Base-by-base conservation (phyloP, 805 yeast genomes). In the Debaryomyces maramus region DNA sequence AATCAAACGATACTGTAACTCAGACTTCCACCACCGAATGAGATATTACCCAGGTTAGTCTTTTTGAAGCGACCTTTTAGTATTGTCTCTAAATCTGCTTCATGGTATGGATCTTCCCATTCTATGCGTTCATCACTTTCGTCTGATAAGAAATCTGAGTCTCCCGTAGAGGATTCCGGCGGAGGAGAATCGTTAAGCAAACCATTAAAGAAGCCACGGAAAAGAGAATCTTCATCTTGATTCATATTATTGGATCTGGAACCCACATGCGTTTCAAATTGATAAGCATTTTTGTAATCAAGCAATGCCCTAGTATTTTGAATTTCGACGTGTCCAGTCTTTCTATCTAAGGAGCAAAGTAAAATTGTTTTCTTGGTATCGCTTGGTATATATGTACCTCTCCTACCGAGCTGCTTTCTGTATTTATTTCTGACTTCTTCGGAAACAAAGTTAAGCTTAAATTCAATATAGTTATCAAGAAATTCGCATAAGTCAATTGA, bases 321-420 rank as follows among this genome's bases (percentile, higher is more conserved):
- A n/a, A 67, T 40, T 27, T 65, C 62, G 33, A 68, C 38, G 6
- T 47, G 39, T 0, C 73, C 72, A 5, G 63, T 53, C 39, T 67
- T 67, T 24, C 73, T 48, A 45, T 67, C 56, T 32, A 68, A 41
- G 1, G 71, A 65, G 33, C 73, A 63, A 14, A 67, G 40, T 16
- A 66, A 47, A 5, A 53, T 49, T 13, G 58, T 47, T 10, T 32
- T 47, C 38, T 16, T 36, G n/a, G 41, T 22, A 18, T 28, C 38
- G 5, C 16, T 19, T 6, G 21, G 16, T 10, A 19, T 29, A 13
- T 28, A 14, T n/a, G 26, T n/a, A 9, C 20, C 5, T 15, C 23
- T 41, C 13, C 33, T 36, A 5, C 47, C 32, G 31, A 42, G n/a
- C 27, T 33, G 18, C 34, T 48, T 13, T 14, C 22, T 17, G 29